A percentile compares a stretch with the other conserved stretches of the same genome.
phyloP scores from a whole-genome alignment of 352 stramenopile species.

The Pythium angustatum region DNA sequence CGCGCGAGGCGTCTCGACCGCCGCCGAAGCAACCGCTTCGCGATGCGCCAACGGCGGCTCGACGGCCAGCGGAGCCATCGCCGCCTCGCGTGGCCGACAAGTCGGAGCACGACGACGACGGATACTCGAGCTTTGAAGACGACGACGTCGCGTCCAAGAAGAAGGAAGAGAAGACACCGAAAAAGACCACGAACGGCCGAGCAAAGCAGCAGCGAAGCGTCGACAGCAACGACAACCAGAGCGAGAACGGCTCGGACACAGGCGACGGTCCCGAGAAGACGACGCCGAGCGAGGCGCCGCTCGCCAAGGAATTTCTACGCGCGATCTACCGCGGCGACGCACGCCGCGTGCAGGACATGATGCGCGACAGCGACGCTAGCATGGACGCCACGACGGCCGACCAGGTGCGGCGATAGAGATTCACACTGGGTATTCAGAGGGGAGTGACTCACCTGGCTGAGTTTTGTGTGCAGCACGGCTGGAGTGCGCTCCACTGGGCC shows the following conservation, averaged over 20 bases:
- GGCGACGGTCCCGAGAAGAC: constrained; percentile 36
- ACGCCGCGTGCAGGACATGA: constrained; percentile 51
- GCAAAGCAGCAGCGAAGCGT: constrained; percentile 14
- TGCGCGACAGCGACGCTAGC: constrained; percentile 39
- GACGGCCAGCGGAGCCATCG: background rate
- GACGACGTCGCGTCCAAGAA: constrained; percentile 32
- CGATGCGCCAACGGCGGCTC: background rate
- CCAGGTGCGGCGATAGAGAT: too few relatives aligned
- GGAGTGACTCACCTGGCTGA: background rate
- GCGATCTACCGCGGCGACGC: constrained; percentile 65
- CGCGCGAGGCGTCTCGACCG: background rate
- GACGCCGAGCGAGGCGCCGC: constrained; percentile 45
- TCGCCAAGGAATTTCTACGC: constrained; percentile 62
- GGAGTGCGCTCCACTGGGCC: constrained; percentile 78
- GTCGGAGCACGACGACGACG: constrained; percentile 31
- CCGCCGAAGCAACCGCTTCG: background rate
- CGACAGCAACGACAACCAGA: constrained; percentile 19
- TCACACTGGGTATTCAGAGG: too few relatives aligned
- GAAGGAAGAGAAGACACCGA: background rate
- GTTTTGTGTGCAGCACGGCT: constrained; percentile 57
- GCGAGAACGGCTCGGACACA: constrained; percentile 25
- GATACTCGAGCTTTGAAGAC: constrained; percentile 70
- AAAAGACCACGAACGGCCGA: background rate
- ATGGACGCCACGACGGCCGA: constrained; percentile 55
- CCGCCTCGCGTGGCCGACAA: background rate